phyloP scores from a whole-genome alignment of 73 alveolate genomes.

The Tetrahymena thermophila region DNA sequence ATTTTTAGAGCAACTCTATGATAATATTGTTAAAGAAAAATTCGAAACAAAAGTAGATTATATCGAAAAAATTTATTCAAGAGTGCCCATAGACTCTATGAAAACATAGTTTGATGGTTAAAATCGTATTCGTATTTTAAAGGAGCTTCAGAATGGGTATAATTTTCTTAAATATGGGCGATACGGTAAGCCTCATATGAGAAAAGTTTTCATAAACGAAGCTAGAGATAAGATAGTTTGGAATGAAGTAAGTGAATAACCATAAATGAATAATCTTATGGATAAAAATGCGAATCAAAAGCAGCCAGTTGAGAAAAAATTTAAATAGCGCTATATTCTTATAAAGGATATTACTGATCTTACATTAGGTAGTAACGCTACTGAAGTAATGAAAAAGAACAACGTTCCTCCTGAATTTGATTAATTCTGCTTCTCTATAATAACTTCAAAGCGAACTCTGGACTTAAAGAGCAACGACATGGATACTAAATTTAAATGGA shows the following conservation, averaged over 20 bases:
- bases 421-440: constrained; percentile 49
- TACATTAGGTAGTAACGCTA: constrained; percentile 51
- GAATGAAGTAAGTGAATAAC: not conserved
- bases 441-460: constrained; percentile 44
- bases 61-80: constrained; percentile 55
- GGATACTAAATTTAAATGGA: constrained; percentile 59
- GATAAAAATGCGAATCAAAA: not conserved
- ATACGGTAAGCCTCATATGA: constrained; percentile 47
- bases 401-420: constrained; percentile 60
- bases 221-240: not conserved
- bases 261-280: constrained; percentile 27
- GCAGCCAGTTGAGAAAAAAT: constrained; percentile 9
- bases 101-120: not conserved
- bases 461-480: constrained; percentile 44
- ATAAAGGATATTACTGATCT: constrained; percentile 42
- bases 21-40: constrained; percentile 40
- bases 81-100: constrained; percentile 18
- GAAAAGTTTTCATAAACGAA: constrained; percentile 50
- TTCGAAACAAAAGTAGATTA: constrained; percentile 53
- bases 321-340: constrained; percentile 24
- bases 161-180: constrained; percentile 55
- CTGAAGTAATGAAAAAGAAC: constrained; percentile 49
- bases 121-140: not conserved
- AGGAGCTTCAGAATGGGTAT: constrained; percentile 43
- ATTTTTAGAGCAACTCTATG: constrained; percentile 39